phyloP scores from a whole-genome alignment of 2,329 filamentous ascomycete genomes.

The Neofusicoccum ribis region DNA sequence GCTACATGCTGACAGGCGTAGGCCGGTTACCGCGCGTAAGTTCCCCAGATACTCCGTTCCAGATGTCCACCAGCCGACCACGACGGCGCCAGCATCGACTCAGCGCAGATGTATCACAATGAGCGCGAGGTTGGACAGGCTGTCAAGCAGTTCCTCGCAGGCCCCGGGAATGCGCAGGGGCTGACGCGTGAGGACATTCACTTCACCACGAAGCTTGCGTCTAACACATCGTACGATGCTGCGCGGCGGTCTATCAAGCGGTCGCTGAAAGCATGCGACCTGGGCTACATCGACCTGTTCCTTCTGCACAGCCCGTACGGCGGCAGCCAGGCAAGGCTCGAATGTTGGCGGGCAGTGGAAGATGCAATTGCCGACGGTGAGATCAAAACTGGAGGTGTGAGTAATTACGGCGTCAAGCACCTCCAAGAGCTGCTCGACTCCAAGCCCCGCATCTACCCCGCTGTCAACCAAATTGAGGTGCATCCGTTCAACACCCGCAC shows the following conservation, averaged over 20 bases:
- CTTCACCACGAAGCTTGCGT: slow-evolving; percentile 77
- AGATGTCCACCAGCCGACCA: background rate
- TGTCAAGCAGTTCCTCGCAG: slow-evolving; percentile 59
- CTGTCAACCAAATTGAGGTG: slow-evolving; percentile 72
- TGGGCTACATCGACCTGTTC: slow-evolving; percentile 79
- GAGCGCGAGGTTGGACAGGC: slow-evolving; percentile 69
- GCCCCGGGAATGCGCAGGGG: slow-evolving; percentile 47
- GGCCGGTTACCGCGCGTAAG: slow-evolving; percentile 49
- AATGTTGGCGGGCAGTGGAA: slow-evolving; percentile 75
- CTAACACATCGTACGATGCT: slow-evolving; percentile 65
- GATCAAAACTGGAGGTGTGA: slow-evolving; percentile 70
- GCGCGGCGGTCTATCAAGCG: slow-evolving; percentile 66
- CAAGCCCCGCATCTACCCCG: slow-evolving; percentile 62
- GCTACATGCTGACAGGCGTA: slow-evolving; percentile 30
- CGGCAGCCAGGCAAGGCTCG: slow-evolving; percentile 64
- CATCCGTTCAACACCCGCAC: slow-evolving; percentile 78
- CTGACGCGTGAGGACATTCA: slow-evolving; percentile 70
- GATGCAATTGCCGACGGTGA: slow-evolving; percentile 74
- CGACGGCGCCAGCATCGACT: slow-evolving; percentile 49
- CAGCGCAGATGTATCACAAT: slow-evolving; percentile 68
- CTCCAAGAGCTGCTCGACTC: slow-evolving; percentile 68
- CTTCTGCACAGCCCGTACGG: slow-evolving; percentile 79
- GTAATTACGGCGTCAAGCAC: slow-evolving; percentile 76
- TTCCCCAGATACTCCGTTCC: slow-evolving; percentile 16
- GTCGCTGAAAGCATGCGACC: slow-evolving; percentile 63